A percentile compares a stretch with the other conserved stretches of the same genome.
Evolutionary conservation across 495 filamentous ascomycete species (phyloP).

Genomic region (Arthonia radiata): DNA sequence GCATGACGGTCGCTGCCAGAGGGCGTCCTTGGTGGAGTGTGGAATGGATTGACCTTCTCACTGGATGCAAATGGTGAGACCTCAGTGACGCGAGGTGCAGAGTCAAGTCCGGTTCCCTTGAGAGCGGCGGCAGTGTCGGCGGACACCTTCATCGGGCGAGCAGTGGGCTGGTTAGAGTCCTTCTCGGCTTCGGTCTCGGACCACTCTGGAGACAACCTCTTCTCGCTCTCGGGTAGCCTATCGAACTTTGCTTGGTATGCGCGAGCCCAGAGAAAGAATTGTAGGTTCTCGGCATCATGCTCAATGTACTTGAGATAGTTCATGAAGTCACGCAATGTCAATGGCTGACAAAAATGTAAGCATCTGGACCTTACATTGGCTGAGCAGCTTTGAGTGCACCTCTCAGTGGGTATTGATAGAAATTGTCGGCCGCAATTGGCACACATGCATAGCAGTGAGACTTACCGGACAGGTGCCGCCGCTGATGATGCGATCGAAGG

Average conservation of each 20-base stretch:
- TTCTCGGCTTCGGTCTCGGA: slow-evolving; percentile 28
- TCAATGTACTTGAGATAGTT: slow-evolving; percentile 57
- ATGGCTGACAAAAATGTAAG: no score
- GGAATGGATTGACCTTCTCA: slow-evolving; percentile 17
- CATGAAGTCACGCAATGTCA: slow-evolving; percentile 54
- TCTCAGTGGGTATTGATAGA: no score
- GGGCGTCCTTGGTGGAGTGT: slow-evolving; percentile 26
- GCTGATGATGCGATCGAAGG: slow-evolving; percentile 44
- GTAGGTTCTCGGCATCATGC: slow-evolving; percentile 48
- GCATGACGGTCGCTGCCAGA: slow-evolving; percentile 4
- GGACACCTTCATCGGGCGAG: no score
- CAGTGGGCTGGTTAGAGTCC: slow-evolving; percentile 11
- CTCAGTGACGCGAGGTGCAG: neutral
- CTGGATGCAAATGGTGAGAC: neutral
- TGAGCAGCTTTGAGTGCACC: no score
- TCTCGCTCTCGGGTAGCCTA: slow-evolving; percentile 23
- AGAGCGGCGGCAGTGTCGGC: slow-evolving; percentile 21
- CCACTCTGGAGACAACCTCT: slow-evolving; percentile 35
- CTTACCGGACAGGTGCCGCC: slow-evolving; percentile 60
- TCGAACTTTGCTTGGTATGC: slow-evolving; percentile 40
- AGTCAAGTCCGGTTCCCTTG: slow-evolving; percentile 23
- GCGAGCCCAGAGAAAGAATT: slow-evolving; percentile 53
- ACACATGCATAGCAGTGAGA: no score
- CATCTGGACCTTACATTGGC: no score
- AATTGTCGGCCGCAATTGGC: no score